Percentiles rank a stretch among this genome's conserved stretches.
These are phyloP conservation scores for Citropsis articulata DNA, from an alignment of 345 rosid species.

Conservation along the genomic window DNA sequence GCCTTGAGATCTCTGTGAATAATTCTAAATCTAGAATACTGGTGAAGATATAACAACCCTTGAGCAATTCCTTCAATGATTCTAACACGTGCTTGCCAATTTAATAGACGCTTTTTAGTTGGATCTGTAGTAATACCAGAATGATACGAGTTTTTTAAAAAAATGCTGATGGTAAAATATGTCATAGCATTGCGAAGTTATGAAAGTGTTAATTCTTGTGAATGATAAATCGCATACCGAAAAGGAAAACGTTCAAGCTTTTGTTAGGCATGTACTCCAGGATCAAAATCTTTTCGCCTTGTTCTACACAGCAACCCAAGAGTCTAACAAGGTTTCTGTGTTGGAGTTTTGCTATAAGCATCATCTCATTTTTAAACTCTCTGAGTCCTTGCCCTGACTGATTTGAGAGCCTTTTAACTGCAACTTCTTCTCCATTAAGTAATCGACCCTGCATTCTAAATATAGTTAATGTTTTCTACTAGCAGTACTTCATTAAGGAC, in stretches of 20 bases:
- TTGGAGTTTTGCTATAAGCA: conserved; percentile 35
- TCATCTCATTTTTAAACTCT: conserved; percentile 37
- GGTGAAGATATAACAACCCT: conserved; percentile 43
- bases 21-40: conserved; percentile 26
- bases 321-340: conserved; percentile 41
- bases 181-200: not conserved
- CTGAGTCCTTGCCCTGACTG: conserved; percentile 33
- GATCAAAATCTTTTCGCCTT: conserved; percentile 33
- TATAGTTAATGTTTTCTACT: not conserved
- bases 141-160: not conserved
- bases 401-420: conserved; percentile 37
- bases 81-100: conserved; percentile 22
- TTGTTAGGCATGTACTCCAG: conserved; percentile 44
- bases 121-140: conserved; percentile 5
- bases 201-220: not conserved
- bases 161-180: not conserved
- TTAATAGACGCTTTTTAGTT: not conserved
- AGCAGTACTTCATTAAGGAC: not conserved
- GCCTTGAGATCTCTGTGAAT: conserved; percentile 33
- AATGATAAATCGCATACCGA: conserved; percentile 19
- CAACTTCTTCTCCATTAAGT: conserved; percentile 31
- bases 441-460: conserved; percentile 28
- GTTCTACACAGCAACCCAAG: conserved; percentile 34
- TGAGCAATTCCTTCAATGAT: conserved; percentile 32
- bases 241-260: conserved; percentile 35